Evolutionary conservation across 345 rosid species (phyloP), one percentile per base, ranked within the genome.

Genomic region (Ailanthus altissimus): DNA sequence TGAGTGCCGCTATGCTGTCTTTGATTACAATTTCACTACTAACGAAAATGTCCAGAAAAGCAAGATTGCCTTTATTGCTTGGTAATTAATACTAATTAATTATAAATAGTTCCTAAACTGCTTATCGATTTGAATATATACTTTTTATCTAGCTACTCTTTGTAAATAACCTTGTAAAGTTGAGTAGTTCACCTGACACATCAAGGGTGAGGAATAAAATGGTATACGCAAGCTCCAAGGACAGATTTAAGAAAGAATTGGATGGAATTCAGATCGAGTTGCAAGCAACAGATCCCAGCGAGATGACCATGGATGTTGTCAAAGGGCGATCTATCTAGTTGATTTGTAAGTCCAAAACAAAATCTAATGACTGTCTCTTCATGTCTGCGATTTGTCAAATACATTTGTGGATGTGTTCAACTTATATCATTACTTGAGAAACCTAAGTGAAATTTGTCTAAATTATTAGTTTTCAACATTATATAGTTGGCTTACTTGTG

Each of bases 141-240:
- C n/a, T 13, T 3, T 49, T 11, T 49, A 12, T 49, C 1, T 49
- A 49, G 0, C 2, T 49, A 15, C 11, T 2, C 4, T 49, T 13
- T 49, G 20, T 18, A 49, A 7, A 0, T 5, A 47, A 47, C 13
- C 13, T 47, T 47, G 50, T 47, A 11, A 14, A 9, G 4, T 42
- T 14, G 25, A 74, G 49, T 75, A 91, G 95, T 93, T 53, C 93
- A 21, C 97, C 93, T 8, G 97, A 91, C 36, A 70, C 89, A 18
- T 86, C 93, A 54, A 88, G 76, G 85, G 92, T 88, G 83, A 79
- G 96, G 71, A 91, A 91, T 77, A 91, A 91, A 87, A 91, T 90
- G 96, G 68, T 91, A 25, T 91, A 91, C 77, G 92, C 96, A 51
- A 91, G 93, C 81, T 89, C 93, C 2, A 91, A 88, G 79, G 93